These are phyloP conservation scores for Leccinum olivaceopallidum DNA, from an alignment of 768 basidiomycete genomes.

Conservation along the genomic window DNA sequence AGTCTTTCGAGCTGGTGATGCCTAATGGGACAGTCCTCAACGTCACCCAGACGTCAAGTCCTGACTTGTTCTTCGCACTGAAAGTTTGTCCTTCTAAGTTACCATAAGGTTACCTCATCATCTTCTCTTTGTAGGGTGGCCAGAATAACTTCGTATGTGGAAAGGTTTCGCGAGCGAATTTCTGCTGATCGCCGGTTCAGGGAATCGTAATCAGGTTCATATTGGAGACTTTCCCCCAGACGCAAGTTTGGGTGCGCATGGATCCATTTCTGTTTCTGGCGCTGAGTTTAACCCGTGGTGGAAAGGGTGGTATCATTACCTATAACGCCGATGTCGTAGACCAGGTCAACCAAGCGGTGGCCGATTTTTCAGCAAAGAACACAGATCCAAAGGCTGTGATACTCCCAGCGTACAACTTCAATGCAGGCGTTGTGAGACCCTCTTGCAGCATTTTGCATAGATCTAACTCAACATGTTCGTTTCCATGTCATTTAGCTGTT, in stretches of 20 bases:
- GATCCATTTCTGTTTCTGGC: background rate
- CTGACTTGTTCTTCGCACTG: slow-evolving; percentile 42
- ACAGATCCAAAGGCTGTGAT: slow-evolving; percentile 13
- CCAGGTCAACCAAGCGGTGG: slow-evolving; percentile 9
- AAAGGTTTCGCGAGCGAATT: too few species aligned
- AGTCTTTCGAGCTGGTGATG: slow-evolving; percentile 56
- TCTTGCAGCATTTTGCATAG: background rate
- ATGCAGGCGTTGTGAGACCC: background rate
- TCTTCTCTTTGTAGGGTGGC: background rate
- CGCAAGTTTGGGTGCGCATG: background rate
- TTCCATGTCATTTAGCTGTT: background rate
- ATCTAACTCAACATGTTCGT: background rate
- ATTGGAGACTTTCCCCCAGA: background rate
- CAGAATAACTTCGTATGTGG: background rate
- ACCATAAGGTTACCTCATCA: background rate
- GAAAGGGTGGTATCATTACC: slow-evolving; percentile 48
- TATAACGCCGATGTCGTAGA: slow-evolving; percentile 13
- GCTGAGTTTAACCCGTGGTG: background rate
- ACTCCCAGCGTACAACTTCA: background rate
- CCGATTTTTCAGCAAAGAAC: slow-evolving; percentile 11
- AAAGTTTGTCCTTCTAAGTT: background rate
- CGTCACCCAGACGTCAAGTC: slow-evolving; percentile 33
- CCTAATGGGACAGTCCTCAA: slow-evolving; percentile 39
- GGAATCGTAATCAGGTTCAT: background rate
- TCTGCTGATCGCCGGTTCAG: background rate